A percentile compares a stretch with the other conserved stretches of the same genome.
Conservation (phyloP, 805 yeast genomes). For the Komagataella mondaviorum region DNA sequence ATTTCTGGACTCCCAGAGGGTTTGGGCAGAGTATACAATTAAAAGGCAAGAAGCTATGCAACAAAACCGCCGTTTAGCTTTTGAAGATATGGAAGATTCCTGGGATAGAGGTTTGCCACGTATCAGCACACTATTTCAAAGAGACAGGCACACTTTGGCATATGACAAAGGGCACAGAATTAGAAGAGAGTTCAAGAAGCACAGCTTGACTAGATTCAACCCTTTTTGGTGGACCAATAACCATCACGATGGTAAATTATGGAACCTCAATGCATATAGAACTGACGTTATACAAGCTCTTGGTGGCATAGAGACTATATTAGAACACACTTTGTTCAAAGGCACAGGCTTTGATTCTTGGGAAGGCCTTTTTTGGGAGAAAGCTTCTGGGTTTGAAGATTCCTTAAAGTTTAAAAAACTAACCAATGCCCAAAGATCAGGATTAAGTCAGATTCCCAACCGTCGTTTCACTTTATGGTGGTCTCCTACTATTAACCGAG, state of each 20-base stretch:
- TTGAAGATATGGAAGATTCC: conserved; percentile 85
- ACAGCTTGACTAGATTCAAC: conserved; percentile 54
- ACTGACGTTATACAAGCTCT: conserved; percentile 94
- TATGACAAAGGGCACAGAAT: conserved; percentile 89
- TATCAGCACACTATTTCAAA: conserved; percentile 87
- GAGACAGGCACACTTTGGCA: conserved; percentile 87
- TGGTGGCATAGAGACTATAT: conserved; percentile 93
- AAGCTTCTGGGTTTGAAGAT: conserved; percentile 94
- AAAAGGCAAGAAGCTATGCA: conserved; percentile 79
- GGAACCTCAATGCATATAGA: conserved; percentile 88
- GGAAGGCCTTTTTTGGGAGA: conserved; percentile 99
- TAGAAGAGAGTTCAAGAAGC: conserved; percentile 68
- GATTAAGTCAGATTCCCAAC: conserved; percentile 94
- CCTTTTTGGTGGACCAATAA: conserved; percentile 96
- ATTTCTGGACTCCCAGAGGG: conserved; percentile 84
- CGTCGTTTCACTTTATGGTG: conserved; percentile 97
- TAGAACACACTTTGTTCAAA: conserved; percentile 88
- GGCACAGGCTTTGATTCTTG: conserved; percentile 97
- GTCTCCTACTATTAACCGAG: conserved; percentile 98
- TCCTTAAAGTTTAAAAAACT: conserved; percentile 87
- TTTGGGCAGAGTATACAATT: conserved; percentile 94
- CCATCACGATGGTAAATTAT: conserved; percentile 89
- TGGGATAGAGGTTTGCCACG: conserved; percentile 98
- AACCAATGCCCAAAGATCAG: conserved; percentile 96
- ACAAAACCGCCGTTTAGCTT: conserved; percentile 73